Base-by-base conservation (phyloP, 495 filamentous ascomycete genomes). In the Chaetomium fimeti region DNA sequence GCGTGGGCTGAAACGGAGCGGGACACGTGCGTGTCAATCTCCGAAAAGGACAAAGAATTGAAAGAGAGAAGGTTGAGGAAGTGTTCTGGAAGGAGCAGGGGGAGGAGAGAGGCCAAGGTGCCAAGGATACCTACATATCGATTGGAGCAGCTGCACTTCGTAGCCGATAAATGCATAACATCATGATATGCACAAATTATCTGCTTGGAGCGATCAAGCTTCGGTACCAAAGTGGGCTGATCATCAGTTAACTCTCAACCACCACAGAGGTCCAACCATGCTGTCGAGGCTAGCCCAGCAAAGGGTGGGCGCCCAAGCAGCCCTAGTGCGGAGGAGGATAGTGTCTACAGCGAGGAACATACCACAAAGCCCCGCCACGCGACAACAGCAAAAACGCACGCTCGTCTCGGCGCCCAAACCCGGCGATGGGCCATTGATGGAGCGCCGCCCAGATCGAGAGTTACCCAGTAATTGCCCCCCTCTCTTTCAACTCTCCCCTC, bases 371-470 rank as follows among this genome's bases (percentile, higher is more conserved):
- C 61, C 61, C 57, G 52, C 53, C 53, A 40, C 36, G 27, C 48
- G 24, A n/a, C 66, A 29, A 42, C 12, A 13, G 2, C 61, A 49
- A 56, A 61, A 70, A 60, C 74, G 75, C 24, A 74, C 72, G 56
- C 68, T 81, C 38, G 66, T 78, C 29, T 62, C 79, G 18, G 77
- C 83, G 16, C 82, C 83, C 40, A 80, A 80, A 62, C 73, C 78
- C 56, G 76, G 82, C 65, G 79, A 82, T 64, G 90, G 90, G 7
- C 91, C 90, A 54, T 78, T 97, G 66, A 85, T 93, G 82, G 86
- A 88, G 69, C 87, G 92, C 66, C 86, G 92, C 62, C 76, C 88
- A 64, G 91, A 96, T 76, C 87, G 92, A 62, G 90, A 89, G 63
- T 84, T 96, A 7, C 92, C 92, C 56, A 75, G 83, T 86, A 59